A percentile compares a stretch with the other conserved stretches of the same genome.
Conservation (phyloP, 2,329 filamentous ascomycete species). For the Phialocephala sp. region DNA sequence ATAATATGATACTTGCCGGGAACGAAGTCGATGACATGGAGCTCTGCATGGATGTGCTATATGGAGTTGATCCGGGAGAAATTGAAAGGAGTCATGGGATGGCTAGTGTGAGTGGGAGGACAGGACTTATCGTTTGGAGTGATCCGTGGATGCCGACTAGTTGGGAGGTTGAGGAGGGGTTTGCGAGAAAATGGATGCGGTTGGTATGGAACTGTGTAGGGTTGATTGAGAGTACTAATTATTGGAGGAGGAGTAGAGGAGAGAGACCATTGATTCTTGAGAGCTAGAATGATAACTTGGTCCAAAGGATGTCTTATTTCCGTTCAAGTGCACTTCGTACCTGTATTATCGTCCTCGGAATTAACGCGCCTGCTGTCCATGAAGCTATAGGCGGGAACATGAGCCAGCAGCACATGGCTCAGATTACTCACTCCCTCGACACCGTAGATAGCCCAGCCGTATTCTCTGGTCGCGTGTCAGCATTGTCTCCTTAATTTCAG, state of each 20-base stretch:
- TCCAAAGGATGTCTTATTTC: no score
- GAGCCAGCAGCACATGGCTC: not conserved
- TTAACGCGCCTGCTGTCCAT: not conserved
- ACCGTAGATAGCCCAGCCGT: not conserved
- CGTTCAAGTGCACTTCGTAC: no score
- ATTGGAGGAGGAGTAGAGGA: slow-evolving; percentile 42
- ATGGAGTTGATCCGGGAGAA: slow-evolving; percentile 29
- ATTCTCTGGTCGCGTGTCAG: not conserved
- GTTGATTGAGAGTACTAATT: slow-evolving; percentile 46
- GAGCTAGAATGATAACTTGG: not conserved
- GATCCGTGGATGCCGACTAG: slow-evolving; percentile 50
- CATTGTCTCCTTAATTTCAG: not conserved
- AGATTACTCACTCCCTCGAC: not conserved
- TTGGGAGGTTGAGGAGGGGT: slow-evolving; percentile 55
- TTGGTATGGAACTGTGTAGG: slow-evolving; percentile 47
- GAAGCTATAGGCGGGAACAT: not conserved
- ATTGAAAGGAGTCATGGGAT: not conserved
- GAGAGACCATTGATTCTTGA: slow-evolving; percentile 28
- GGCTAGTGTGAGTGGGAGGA: slow-evolving; percentile 25
- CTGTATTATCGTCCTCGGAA: no score
- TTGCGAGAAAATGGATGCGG: slow-evolving; percentile 53
- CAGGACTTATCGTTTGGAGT: slow-evolving; percentile 55
- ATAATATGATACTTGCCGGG: slow-evolving; percentile 47
- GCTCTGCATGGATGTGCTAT: slow-evolving; percentile 47
- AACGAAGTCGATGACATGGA: slow-evolving; percentile 44